Evolutionary conservation across 805 yeast species (phyloP).

Genomic region (Naumovozyma baii): DNA sequence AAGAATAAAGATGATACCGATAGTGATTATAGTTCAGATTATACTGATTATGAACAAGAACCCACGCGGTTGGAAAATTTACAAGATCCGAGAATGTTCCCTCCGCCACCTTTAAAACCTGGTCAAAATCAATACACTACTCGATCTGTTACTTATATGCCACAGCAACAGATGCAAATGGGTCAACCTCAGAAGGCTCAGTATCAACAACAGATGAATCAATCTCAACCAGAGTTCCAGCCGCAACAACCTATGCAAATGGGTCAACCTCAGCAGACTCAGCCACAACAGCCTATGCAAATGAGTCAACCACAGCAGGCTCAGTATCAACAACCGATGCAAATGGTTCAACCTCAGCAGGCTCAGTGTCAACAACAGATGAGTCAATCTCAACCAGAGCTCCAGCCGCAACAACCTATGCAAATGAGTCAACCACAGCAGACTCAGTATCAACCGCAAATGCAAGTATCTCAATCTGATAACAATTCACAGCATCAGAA

Average conservation of each 20-base stretch:
- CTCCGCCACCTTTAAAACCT: slow-evolving; percentile 34
- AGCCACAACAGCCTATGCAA: slow-evolving; percentile 6
- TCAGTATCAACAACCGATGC: slow-evolving; percentile 4
- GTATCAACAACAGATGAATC: slow-evolving; percentile 7
- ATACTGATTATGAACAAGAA: slow-evolving; percentile 1
- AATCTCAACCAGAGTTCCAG: slow-evolving; percentile 6
- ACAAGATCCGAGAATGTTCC: slow-evolving; percentile 17
- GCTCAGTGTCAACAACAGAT: slow-evolving; percentile 2
- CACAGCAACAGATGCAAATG: slow-evolving; percentile 3
- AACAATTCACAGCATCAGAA: no score
- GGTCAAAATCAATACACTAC: slow-evolving; percentile 29
- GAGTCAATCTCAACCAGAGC: slow-evolving; percentile 4
- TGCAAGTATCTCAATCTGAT: neutral
- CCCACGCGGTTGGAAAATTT: slow-evolving; percentile 6
- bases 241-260: slow-evolving; percentile 8
- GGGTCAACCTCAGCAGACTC: slow-evolving; percentile 8
- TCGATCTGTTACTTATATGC: slow-evolving; percentile 1
- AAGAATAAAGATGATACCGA: slow-evolving; percentile 3
- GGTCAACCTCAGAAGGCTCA: slow-evolving; percentile 5
- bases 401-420: neutral
- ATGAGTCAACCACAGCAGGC: slow-evolving; percentile 6
- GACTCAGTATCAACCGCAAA: slow-evolving; percentile 5
- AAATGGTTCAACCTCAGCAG: slow-evolving; percentile 6
- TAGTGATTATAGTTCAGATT: slow-evolving; percentile 15
- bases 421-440: slow-evolving; percentile 4